phyloP scores from a whole-genome alignment of 331 rosid species.

The Pyracantha coccinea region DNA sequence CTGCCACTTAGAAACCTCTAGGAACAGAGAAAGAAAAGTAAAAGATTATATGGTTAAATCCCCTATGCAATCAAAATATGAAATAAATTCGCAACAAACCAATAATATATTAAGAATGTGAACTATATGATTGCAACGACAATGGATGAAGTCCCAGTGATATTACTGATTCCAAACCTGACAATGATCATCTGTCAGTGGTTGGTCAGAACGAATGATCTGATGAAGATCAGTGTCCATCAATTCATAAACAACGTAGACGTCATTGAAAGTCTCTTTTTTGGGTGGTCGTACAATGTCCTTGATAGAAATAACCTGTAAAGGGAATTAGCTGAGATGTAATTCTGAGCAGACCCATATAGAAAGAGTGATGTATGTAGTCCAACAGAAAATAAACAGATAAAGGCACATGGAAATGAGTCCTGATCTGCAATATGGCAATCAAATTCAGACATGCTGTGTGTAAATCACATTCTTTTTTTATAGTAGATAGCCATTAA shows the following conservation, averaged over 20 bases:
- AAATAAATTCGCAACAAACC: not conserved
- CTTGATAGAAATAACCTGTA: slow-evolving; percentile 60
- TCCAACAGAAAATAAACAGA: not conserved
- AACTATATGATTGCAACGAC: not conserved
- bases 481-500: not conserved
- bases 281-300: slow-evolving; percentile 81
- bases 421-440: not conserved
- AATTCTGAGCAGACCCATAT: slow-evolving; percentile 8
- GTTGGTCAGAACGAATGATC: slow-evolving; percentile 72
- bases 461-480: not conserved
- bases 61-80: not conserved
- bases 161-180: slow-evolving; percentile 44
- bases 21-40: not conserved
- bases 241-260: slow-evolving; percentile 86
- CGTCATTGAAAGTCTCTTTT: slow-evolving; percentile 74
- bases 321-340: not conserved
- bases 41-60: not conserved
- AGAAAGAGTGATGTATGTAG: not conserved
- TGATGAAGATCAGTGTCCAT: slow-evolving; percentile 99
- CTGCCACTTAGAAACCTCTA: not conserved
- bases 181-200: slow-evolving; percentile 67
- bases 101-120: not conserved
- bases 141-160: not conserved
- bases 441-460: not conserved
- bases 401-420: not conserved